Conservation (phyloP, 495 filamentous ascomycete genomes). For the Poronia punctata region DNA sequence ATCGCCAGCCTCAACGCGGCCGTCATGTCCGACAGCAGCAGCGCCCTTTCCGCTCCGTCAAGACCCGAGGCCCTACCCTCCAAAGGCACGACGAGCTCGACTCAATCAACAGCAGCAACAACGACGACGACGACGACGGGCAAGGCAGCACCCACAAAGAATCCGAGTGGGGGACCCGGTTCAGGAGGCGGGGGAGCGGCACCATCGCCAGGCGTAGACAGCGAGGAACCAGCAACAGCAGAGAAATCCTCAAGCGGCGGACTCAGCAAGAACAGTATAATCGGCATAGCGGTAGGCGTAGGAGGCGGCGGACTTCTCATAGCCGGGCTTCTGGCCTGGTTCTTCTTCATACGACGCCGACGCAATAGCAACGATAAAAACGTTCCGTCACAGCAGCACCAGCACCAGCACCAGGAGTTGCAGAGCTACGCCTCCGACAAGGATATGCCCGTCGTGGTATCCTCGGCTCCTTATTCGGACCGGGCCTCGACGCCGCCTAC, state of each 20-base stretch:
- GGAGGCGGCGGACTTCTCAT: constrained; percentile 27
- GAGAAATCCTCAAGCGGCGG: no score
- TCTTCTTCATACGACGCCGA: constrained; percentile 27
- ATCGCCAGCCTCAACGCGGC: no score
- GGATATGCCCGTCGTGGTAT: constrained; percentile 24
- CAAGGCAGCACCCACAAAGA: no score
- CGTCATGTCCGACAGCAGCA: no score
- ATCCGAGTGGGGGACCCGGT: background rate
- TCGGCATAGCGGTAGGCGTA: constrained; percentile 37
- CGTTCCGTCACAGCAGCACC: no score
- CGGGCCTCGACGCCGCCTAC: constrained; percentile 8
- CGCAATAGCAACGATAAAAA: constrained; percentile 6
- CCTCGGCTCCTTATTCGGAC: constrained; percentile 35
- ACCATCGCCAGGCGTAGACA: no score
- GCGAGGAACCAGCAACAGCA: no score
- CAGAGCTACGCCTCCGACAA: constrained; percentile 16
- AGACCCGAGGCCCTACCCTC: no score
- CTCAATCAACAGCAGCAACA: no score
- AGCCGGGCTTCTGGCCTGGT: constrained; percentile 27
- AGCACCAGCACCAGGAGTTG: constrained; percentile 4
- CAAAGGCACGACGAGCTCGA: no score
- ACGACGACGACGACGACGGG: no score
- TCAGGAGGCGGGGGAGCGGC: constrained; percentile 1
- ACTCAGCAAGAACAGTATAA: constrained; percentile 29
- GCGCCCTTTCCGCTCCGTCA: no score